phyloP scores from a whole-genome alignment of 768 basidiomycete species.

The Pilatotrama ljubarskyi region DNA sequence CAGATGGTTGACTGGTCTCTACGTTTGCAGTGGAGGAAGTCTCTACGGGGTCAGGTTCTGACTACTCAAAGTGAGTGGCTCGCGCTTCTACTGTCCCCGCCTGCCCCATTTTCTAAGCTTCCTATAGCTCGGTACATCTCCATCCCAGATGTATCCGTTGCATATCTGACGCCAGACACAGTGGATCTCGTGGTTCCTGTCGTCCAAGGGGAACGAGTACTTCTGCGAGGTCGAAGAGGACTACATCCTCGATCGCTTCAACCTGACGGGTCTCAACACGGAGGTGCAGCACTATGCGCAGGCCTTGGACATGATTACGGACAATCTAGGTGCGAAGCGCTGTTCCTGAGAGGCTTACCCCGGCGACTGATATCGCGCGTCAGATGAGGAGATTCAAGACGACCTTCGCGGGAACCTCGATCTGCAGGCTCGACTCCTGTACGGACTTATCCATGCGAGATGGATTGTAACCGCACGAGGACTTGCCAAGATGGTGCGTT shows the following conservation, averaged over 20 bases:
- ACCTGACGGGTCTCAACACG: conserved; percentile 94
- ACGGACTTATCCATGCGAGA: conserved; percentile 94
- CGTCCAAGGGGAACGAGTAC: conserved; percentile 98
- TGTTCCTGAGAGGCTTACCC: not conserved
- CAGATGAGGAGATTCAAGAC: conserved; percentile 94
- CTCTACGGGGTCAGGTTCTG: conserved; percentile 93
- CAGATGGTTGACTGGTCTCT: too few relatives aligned
- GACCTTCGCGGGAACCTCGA: conserved; percentile 91
- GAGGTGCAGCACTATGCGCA: conserved; percentile 94
- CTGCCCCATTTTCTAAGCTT: conserved; percentile 22
- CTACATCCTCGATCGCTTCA: conserved; percentile 97
- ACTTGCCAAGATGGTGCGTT: conserved; percentile 86
- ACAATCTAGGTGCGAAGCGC: conserved; percentile 73
- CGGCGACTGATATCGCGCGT: not conserved
- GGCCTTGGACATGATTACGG: conserved; percentile 94
- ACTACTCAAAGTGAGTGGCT: conserved; percentile 84
- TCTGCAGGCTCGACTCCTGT: conserved; percentile 88
- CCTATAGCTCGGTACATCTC: conserved; percentile 23
- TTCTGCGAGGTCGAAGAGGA: conserved; percentile 99
- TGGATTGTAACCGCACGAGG: conserved; percentile 97
- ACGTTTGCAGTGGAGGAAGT: conserved; percentile 68
- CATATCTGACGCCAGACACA: conserved; percentile 31
- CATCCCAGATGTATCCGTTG: not conserved
- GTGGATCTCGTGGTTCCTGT: conserved; percentile 99
- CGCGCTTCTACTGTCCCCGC: conserved; percentile 14